phyloP scores from a whole-genome alignment of 495 filamentous ascomycete genomes.

The Chlorociboria aeruginascens region DNA sequence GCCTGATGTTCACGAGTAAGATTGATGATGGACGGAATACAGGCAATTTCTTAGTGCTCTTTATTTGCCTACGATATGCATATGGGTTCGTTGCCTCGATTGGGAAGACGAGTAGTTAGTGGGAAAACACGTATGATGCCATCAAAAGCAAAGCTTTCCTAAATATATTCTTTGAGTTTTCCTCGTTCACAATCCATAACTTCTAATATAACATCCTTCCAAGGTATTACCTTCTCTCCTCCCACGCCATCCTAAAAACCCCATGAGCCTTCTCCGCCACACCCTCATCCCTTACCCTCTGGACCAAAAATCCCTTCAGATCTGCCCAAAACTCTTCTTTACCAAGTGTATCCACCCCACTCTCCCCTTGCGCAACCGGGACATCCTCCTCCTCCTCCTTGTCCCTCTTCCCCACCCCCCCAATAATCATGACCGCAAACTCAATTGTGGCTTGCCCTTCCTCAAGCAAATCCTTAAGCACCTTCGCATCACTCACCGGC shows the following conservation, averaged over 20 bases:
- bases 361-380: conserved; percentile 39
- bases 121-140: conserved; percentile 8
- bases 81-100: background rate
- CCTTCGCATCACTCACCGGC: conserved; percentile 59
- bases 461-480: conserved; percentile 42
- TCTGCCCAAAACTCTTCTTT: conserved; percentile 82
- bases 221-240: background rate
- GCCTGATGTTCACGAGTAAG: background rate
- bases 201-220: background rate
- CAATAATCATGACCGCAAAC: conserved; percentile 81
- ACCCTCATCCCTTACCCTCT: conserved; percentile 61
- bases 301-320: conserved; percentile 65
- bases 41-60: conserved; percentile 4
- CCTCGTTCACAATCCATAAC: conserved; percentile 5
- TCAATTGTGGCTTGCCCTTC: conserved; percentile 43
- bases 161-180: conserved; percentile 3
- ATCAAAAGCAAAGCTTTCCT: conserved; percentile 7
- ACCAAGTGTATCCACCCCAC: conserved; percentile 45
- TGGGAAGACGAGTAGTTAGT: too few species aligned
- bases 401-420: conserved; percentile 35
- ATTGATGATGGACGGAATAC: background rate
- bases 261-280: conserved; percentile 49
- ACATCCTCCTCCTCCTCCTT: conserved; percentile 14
- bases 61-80: conserved; percentile 4
- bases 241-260: conserved; percentile 51